Evolutionary conservation across 805 yeast genomes (phyloP).

Genomic region (Metschnikowia chrysomelidarum): DNA sequence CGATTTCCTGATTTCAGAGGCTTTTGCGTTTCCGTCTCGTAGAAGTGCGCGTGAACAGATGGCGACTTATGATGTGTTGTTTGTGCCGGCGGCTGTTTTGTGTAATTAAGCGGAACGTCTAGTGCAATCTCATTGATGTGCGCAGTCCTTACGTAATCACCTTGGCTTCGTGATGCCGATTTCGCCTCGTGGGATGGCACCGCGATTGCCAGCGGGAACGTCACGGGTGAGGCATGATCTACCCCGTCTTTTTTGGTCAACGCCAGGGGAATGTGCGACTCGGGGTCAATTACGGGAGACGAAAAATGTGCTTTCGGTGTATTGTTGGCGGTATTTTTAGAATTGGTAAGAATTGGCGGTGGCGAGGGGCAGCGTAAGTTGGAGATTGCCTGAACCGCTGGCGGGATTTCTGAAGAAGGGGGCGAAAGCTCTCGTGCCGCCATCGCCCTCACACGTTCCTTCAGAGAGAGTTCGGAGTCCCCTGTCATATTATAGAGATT

Average conservation of each 20-base stretch:
- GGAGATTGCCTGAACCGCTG: conserved; percentile 57
- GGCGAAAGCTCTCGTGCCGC: conserved; percentile 1
- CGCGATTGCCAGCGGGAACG: conserved; percentile 6
- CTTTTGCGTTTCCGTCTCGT: conserved; percentile 64
- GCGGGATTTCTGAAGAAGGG: conserved; percentile 30
- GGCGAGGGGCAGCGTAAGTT: conserved; percentile 67
- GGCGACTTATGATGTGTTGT: conserved; percentile 50
- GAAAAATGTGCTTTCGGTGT: conserved; percentile 6
- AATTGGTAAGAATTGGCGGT: conserved; percentile 56
- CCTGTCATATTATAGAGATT: too few relatives aligned
- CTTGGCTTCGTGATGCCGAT: too few relatives aligned
- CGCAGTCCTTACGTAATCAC: conserved; percentile 6
- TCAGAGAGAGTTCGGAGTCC: conserved; percentile 5
- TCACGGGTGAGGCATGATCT: conserved; percentile 2
- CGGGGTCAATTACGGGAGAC: conserved; percentile 1
- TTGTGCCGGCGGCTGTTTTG: conserved; percentile 30
- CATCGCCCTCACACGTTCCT: conserved; percentile 6
- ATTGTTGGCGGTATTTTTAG: conserved; percentile 6
- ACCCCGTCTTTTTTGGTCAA: background rate
- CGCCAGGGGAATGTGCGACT: too few relatives aligned
- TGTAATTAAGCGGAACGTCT: conserved; percentile 17
- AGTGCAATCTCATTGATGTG: conserved; percentile 7
- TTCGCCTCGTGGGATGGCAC: conserved; percentile 4
- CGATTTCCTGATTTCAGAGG: conserved; percentile 33
- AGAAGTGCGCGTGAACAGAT: conserved; percentile 78